phyloP scores from a whole-genome alignment of 495 filamentous ascomycete species.

The Clohesyomyces aquaticus region DNA sequence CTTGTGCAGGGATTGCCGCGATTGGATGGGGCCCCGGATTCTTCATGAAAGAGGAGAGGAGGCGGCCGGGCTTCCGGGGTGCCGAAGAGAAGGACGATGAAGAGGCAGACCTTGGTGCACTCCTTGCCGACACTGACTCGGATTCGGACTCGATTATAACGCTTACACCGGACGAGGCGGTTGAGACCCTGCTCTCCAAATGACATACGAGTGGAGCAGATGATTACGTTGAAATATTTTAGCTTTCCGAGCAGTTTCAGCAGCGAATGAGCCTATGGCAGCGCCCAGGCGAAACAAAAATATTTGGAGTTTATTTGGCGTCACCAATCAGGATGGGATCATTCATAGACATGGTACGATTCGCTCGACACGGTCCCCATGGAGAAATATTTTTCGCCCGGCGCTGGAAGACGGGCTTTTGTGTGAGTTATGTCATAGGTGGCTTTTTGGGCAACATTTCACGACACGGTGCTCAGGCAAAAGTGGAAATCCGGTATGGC shows the following conservation, averaged over 20 bases:
- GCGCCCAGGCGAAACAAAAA: slow-evolving; percentile 12
- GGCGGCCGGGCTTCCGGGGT: slow-evolving; percentile 26
- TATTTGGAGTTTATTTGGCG: slow-evolving; percentile 24
- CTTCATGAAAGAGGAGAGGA: slow-evolving; percentile 46
- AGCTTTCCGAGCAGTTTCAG: neutral
- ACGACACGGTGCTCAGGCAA: slow-evolving; percentile 18
- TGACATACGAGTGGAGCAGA: slow-evolving; percentile 1
- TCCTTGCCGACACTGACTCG: slow-evolving; percentile 25
- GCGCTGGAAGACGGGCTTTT: slow-evolving; percentile 13
- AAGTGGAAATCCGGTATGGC: slow-evolving; percentile 15
- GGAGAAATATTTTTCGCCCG: too few species aligned
- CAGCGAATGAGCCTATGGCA: neutral
- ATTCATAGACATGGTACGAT: slow-evolving; percentile 23
- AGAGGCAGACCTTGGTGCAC: slow-evolving; percentile 26
- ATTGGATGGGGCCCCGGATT: slow-evolving; percentile 66
- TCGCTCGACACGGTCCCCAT: too few species aligned
- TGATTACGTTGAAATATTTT: slow-evolving; percentile 17
- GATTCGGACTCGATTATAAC: slow-evolving; percentile 33
- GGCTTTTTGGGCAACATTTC: slow-evolving; percentile 24
- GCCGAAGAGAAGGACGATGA: slow-evolving; percentile 35
- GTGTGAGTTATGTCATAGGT: slow-evolving; percentile 20
- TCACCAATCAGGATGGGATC: slow-evolving; percentile 1
- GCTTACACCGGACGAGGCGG: slow-evolving; percentile 29
- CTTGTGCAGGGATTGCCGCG: slow-evolving; percentile 72
- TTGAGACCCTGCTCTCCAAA: slow-evolving; percentile 27